Evolutionary conservation across 1,284 basidiomycete genomes (phyloP), one percentile per base, ranked within the genome.

Genomic region (Leucoagaricus sp.): DNA sequence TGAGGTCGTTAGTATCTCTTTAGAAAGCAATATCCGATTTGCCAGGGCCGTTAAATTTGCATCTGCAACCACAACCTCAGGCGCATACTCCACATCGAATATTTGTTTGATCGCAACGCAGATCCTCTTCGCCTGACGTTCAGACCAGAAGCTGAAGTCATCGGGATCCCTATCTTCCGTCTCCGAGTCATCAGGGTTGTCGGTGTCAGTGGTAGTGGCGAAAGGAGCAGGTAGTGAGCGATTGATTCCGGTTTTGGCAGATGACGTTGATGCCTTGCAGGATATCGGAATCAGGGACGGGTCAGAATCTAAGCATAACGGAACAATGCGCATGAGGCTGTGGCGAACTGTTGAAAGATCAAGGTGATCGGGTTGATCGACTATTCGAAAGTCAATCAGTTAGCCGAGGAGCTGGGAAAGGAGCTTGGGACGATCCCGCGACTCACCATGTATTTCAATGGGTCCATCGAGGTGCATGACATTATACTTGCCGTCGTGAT

Each of bases 401-500:
- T 17, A 36, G n/a, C 47, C 17, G 13, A 40, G 40, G 13, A 36
- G 23, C 42, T 26, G 47, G 28, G 47, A 55, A 47, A 19, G 49
- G 33, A 57, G 13, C 12, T n/a, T n/a, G 12, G 41, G 42, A 7
- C 17, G 33, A 41, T 44, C 26, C 34, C 34, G 44, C 33, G 17
- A 73, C 89, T 61, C 64, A 92, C 94, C 89, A 64, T 87, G 93
- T 38, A 99, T 88, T 69, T 97, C 94, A 58, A 98, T 75, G 1
- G 93, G 93, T 1, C 86, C 86, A 54, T 90, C 86, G 48, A 89
- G 72, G 54, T 87, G 85, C 82, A 99, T 91, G 56, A 99, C 96
- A 69, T 96, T 97, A 75, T 99, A 93, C 72, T 96, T 98, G 47
- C 93, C 93, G 69, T 94, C 91, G 65, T 96, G 94, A 69, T 96